phyloP scores from a whole-genome alignment of 257 asterid genomes.

The Nicotiana attenuata region DNA sequence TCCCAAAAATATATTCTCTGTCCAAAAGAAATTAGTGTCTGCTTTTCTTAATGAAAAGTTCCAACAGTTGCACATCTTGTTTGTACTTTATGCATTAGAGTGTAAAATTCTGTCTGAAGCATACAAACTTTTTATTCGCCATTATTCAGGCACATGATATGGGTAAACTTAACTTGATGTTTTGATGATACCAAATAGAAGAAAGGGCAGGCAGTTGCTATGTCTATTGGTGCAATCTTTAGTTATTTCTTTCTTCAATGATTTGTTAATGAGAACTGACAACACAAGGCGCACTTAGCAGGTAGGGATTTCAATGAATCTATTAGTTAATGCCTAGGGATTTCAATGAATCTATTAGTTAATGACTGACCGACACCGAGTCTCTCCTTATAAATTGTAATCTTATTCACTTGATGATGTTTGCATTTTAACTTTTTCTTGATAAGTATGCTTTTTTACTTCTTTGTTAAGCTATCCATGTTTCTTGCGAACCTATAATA shows the following conservation, averaged over 20 bases:
- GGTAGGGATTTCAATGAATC: not conserved
- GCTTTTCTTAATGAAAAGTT: not conserved
- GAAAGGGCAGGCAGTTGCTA: not conserved
- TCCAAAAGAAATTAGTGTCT: not conserved
- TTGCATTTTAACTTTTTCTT: not conserved
- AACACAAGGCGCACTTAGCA: not conserved
- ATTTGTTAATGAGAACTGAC: not conserved
- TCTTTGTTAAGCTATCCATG: not conserved
- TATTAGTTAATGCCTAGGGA: not conserved
- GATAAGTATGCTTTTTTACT: not conserved
- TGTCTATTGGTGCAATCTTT: not conserved
- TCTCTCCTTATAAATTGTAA: not conserved
- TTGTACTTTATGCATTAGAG: too few relatives aligned
- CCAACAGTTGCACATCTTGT: too few relatives aligned
- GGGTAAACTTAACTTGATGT: not conserved
- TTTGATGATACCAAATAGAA: not conserved
- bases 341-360: not conserved
- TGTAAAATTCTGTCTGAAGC: not conserved
- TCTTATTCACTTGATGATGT: not conserved
- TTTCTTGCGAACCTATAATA: not conserved
- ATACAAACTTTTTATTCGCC: not conserved
- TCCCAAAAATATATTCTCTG: not conserved
- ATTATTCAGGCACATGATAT: not conserved
- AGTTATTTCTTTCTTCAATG: not conserved
- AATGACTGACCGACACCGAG: not conserved